A percentile compares a stretch with the other conserved stretches of the same genome.
These are phyloP conservation scores for Ceratobasidium sp. DNA, from an alignment of 1,284 basidiomycete genomes.

Conservation along the genomic window DNA sequence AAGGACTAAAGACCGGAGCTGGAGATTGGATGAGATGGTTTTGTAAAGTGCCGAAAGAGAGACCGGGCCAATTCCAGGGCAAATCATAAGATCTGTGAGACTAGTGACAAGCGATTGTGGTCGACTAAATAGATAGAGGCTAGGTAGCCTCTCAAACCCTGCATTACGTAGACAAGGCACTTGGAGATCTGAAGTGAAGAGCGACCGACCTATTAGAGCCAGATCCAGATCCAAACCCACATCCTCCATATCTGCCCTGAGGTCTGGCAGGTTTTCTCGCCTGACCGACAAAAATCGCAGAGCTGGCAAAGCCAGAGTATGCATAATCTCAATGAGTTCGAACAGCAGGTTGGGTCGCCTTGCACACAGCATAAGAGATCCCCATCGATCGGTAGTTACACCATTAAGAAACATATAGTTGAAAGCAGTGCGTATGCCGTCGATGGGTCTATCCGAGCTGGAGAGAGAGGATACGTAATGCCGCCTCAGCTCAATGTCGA, in stretches of 20 bases:
- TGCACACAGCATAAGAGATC: too few species aligned
- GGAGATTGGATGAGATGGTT: not conserved
- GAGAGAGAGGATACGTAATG: slow-evolving; percentile 11
- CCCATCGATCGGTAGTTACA: too few species aligned
- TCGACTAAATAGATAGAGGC: slow-evolving; percentile 4
- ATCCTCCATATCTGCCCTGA: not conserved
- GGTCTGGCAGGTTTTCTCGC: too few species aligned
- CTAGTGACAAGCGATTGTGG: slow-evolving; percentile 14
- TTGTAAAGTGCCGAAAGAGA: not conserved
- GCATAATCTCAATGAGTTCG: too few species aligned
- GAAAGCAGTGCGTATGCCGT: too few species aligned
- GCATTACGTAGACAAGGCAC: slow-evolving; percentile 6
- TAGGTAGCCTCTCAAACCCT: not conserved
- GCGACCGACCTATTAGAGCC: not conserved
- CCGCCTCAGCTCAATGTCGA: slow-evolving; percentile 7
- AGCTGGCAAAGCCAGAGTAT: too few species aligned
- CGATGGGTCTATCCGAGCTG: too few species aligned
- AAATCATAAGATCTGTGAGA: not conserved
- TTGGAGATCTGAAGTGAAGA: not conserved
- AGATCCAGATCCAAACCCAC: not conserved
- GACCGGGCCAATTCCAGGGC: not conserved
- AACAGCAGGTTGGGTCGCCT: too few species aligned
- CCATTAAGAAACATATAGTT: too few species aligned
- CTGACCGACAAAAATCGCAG: too few species aligned
- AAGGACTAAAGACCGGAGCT: not conserved